phyloP scores from a whole-genome alignment of 208 protist genomes.

The Trypanosomatidae sp. region DNA sequence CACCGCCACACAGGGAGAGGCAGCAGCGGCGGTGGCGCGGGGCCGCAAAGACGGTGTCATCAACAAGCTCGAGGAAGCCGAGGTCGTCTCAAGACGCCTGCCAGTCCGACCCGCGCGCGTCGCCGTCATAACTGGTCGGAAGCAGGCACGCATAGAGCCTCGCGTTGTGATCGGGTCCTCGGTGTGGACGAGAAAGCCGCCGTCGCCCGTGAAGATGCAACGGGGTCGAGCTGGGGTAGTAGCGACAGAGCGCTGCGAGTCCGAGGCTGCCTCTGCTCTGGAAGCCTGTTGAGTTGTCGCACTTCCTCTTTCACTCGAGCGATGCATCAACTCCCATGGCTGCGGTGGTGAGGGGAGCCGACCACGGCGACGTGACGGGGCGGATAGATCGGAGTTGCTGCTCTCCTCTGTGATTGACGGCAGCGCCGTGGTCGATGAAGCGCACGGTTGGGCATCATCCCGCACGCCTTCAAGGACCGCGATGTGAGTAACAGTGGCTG shows the following conservation, averaged over 20 bases:
- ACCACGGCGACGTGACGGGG: neutral
- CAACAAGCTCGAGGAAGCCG: too few relatives aligned
- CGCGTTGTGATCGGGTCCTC: too few relatives aligned
- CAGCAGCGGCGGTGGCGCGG: neutral
- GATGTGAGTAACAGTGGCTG: constrained; percentile 24
- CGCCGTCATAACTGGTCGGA: too few relatives aligned
- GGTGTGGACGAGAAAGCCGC: constrained; percentile 9
- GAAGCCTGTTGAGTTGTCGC: too few relatives aligned
- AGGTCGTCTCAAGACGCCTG: too few relatives aligned
- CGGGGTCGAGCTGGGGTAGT: neutral
- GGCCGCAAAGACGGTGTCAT: neutral
- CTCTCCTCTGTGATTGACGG: neutral
- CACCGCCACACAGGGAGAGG: constrained; percentile 15
- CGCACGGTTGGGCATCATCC: neutral
- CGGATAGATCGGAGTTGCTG: too few relatives aligned
- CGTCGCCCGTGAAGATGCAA: constrained; percentile 18
- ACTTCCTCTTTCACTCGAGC: too few relatives aligned
- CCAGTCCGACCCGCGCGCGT: too few relatives aligned
- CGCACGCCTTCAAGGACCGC: constrained; percentile 27
- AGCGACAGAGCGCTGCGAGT: too few relatives aligned
- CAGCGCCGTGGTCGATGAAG: neutral
- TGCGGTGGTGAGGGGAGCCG: constrained; percentile 9
- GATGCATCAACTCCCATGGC: constrained; percentile 1
- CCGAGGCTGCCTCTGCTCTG: too few relatives aligned
- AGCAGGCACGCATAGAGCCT: too few relatives aligned